phyloP scores from a whole-genome alignment of 2,329 filamentous ascomycete species.

The Colletotrichum navitas region DNA sequence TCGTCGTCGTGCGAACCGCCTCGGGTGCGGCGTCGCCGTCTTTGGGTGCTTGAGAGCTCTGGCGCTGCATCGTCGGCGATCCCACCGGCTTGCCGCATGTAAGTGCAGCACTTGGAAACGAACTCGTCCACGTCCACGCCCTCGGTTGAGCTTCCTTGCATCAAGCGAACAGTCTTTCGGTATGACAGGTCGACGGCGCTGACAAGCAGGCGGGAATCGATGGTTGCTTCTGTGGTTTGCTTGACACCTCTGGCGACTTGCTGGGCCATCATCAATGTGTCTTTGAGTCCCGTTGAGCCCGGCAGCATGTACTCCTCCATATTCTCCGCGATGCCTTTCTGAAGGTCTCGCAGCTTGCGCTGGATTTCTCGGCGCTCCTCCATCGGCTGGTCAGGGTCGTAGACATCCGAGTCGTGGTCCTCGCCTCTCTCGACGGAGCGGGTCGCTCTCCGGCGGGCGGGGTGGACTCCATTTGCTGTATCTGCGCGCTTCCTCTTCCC shows the following conservation, averaged over 20 bases:
- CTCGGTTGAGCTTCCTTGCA: conserved; percentile 77
- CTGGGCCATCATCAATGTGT: conserved; percentile 76
- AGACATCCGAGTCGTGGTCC: conserved; percentile 59
- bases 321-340: conserved; percentile 71
- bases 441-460: conserved; percentile 41
- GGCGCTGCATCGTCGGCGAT: conserved; percentile 64
- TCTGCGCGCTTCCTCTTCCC: conserved; percentile 42
- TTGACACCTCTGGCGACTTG: conserved; percentile 76
- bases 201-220: conserved; percentile 89
- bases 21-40: conserved; percentile 55
- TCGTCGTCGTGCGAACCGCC: conserved; percentile 63
- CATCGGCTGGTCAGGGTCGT: conserved; percentile 86
- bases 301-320: conserved; percentile 79
- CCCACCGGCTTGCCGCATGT: conserved; percentile 79
- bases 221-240: conserved; percentile 90
- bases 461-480: conserved; percentile 27
- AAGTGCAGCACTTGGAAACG: conserved; percentile 88
- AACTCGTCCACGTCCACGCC: conserved; percentile 93
- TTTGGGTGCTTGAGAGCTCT: conserved; percentile 64
- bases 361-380: conserved; percentile 80
- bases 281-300: conserved; percentile 73
- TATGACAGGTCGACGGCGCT: conserved; percentile 83
- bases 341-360: conserved; percentile 76
- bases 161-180: conserved; percentile 80
- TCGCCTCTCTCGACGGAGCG: conserved; percentile 38